phyloP scores from a whole-genome alignment of 371 early-diverging fungal species.

The Zancudomyces culisetae region DNA sequence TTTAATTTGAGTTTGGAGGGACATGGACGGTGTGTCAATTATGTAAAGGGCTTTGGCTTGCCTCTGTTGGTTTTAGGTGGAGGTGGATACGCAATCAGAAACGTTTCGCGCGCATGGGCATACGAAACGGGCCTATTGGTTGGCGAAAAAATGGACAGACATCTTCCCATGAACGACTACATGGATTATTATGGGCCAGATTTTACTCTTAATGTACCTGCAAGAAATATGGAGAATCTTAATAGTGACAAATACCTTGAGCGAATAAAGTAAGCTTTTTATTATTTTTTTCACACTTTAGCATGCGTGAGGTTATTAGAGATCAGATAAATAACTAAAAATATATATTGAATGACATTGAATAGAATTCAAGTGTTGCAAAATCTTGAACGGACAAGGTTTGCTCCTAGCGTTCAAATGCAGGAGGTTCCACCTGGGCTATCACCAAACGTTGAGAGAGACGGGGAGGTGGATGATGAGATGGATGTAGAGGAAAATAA shows the following conservation, averaged over 20 bases:
- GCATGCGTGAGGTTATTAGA: too few species aligned
- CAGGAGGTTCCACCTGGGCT: conserved; percentile 22
- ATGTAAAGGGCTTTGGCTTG: conserved; percentile 78
- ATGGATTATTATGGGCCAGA: conserved; percentile 90
- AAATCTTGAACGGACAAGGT: conserved; percentile 21
- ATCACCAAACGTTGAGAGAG: conserved; percentile 8
- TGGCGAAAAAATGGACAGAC: conserved; percentile 48
- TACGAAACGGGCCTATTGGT: conserved; percentile 92
- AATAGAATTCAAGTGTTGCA: conserved; percentile 17
- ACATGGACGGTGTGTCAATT: conserved; percentile 77
- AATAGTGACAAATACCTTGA: conserved; percentile 83
- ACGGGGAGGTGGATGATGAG: conserved; percentile 15
- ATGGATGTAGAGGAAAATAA: conserved; percentile 9
- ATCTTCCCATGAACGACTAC: conserved; percentile 87
- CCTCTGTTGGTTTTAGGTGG: conserved; percentile 95
- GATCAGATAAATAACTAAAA: too few species aligned
- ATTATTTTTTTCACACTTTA: background rate
- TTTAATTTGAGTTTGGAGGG: conserved; percentile 92
- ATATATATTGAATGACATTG: too few species aligned
- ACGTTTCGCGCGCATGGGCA: conserved; percentile 95
- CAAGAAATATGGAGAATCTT: conserved; percentile 90
- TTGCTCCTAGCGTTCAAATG: conserved; percentile 27
- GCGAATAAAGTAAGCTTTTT: conserved; percentile 24
- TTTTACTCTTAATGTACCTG: conserved; percentile 76
- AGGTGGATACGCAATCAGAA: conserved; percentile 98